Conservation (phyloP, 768 basidiomycete genomes). For the Thelephora ganbajun region DNA sequence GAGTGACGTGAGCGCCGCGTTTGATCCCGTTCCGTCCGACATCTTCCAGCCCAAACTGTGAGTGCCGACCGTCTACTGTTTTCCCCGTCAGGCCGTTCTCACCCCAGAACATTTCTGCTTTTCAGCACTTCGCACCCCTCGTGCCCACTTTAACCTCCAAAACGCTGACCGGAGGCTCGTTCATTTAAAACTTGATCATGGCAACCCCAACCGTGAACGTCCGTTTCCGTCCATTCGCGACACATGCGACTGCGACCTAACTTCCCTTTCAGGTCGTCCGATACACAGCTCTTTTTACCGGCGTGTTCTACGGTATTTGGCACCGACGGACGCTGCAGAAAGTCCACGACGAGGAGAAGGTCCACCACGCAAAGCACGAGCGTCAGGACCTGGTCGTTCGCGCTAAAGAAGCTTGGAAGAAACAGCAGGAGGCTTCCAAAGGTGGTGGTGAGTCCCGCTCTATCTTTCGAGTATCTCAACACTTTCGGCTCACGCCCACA, state of each 20-base stretch:
- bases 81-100: no score
- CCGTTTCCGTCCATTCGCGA: constrained; percentile 17
- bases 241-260: neutral
- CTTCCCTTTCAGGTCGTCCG: constrained; percentile 53
- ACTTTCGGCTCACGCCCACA: constrained; percentile 5
- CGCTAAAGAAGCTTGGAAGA: constrained; percentile 85
- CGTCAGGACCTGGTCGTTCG: constrained; percentile 68
- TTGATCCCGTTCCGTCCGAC: no score
- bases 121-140: no score
- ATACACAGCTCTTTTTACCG: constrained; percentile 80
- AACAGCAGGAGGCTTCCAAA: constrained; percentile 46
- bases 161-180: no score
- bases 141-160: no score
- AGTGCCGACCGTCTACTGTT: no score
- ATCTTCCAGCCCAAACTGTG: no score
- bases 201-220: constrained; percentile 68
- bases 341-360: constrained; percentile 62
- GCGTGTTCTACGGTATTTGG: constrained; percentile 83
- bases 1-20: no score
- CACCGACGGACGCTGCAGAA: constrained; percentile 86
- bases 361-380: constrained; percentile 57
- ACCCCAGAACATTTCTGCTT: no score
- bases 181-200: constrained; percentile 23
- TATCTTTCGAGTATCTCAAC: neutral
- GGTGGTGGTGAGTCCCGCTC: constrained; percentile 36